phyloP scores from a whole-genome alignment of 208 protist species.

The Wallacemonas sp. region DNA sequence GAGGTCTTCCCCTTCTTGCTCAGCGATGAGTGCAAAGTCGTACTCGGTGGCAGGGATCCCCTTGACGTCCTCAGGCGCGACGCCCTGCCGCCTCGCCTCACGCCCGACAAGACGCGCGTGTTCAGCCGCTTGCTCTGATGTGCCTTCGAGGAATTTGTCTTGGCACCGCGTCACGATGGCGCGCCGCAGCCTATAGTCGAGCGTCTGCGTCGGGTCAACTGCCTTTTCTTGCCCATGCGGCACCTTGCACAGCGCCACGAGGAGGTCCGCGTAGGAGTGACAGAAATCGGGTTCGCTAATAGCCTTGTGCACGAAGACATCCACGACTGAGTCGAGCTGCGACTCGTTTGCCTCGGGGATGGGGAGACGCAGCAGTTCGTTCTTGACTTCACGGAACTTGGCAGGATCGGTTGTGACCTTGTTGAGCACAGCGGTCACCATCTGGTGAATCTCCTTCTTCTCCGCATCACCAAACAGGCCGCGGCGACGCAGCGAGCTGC shows the following conservation, averaged over 20 bases:
- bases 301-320: constrained; percentile 82
- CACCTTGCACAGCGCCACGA: constrained; percentile 62
- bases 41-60: constrained; percentile 4
- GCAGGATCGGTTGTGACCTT: constrained; percentile 74
- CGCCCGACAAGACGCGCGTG: constrained; percentile 10
- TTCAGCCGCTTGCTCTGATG: constrained; percentile 21
- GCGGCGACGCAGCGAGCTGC: constrained; percentile 37
- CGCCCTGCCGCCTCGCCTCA: constrained; percentile 3
- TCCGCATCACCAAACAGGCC: constrained; percentile 77
- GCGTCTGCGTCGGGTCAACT: constrained; percentile 56
- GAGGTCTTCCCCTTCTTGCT: constrained; percentile 9
- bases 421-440: constrained; percentile 83
- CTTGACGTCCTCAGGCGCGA: not conserved
- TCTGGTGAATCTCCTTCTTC: constrained; percentile 72
- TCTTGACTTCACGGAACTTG: constrained; percentile 84
- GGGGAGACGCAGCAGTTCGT: constrained; percentile 81
- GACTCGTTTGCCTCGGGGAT: constrained; percentile 76
- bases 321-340: constrained; percentile 67
- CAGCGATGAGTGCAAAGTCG: constrained; percentile 2
- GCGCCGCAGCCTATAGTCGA: constrained; percentile 72
- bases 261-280: constrained; percentile 71
- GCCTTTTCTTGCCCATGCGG: constrained; percentile 53
- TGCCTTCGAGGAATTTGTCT: constrained; percentile 51
- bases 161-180: constrained; percentile 73
- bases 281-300: constrained; percentile 78